Percentiles rank a stretch among this genome's conserved stretches.
These are phyloP conservation scores for Epichloe brachyelytri DNA, from an alignment of 2,329 filamentous ascomycete genomes.

Conservation along the genomic window DNA sequence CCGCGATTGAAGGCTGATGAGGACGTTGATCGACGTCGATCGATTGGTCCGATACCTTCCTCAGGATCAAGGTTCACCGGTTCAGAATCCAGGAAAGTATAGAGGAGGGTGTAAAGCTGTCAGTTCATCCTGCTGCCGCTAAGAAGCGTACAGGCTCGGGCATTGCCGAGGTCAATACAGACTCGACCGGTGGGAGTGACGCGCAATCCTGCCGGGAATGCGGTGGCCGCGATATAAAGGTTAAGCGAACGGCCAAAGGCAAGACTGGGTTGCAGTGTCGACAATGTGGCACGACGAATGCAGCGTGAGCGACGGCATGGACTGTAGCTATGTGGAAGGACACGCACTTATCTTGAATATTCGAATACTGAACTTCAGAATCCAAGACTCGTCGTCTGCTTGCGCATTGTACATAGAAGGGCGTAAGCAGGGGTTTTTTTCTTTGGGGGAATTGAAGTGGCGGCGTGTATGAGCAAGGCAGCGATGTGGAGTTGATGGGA, in stretches of 20 bases:
- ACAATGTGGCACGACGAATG: constrained; percentile 2
- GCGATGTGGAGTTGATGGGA: no score
- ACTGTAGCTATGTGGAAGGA: not conserved
- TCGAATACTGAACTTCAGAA: not conserved
- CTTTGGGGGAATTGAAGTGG: no score
- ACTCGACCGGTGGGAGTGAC: constrained; percentile 12
- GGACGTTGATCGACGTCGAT: constrained; percentile 16
- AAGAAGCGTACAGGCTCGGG: constrained; percentile 23
- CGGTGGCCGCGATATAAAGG: constrained; percentile 3
- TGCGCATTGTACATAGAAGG: no score
- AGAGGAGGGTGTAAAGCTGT: constrained; percentile 7
- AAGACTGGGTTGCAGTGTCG: constrained; percentile 6
- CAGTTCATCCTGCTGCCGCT: not conserved
- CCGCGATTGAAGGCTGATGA: constrained; percentile 14
- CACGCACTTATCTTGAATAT: not conserved
- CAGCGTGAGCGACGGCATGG: not conserved
- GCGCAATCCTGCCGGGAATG: constrained; percentile 5
- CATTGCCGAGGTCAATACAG: constrained; percentile 18
- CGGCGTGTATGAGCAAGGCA: no score
- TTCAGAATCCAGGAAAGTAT: constrained; percentile 11
- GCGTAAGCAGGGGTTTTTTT: no score
- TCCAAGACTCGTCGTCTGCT: no score
- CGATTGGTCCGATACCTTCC: constrained; percentile 14
- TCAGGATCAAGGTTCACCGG: constrained; percentile 11
- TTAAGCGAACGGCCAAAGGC: constrained; percentile 4